Base-by-base conservation (phyloP, 495 filamentous ascomycete genomes). In the Penicillium paradoxum region DNA sequence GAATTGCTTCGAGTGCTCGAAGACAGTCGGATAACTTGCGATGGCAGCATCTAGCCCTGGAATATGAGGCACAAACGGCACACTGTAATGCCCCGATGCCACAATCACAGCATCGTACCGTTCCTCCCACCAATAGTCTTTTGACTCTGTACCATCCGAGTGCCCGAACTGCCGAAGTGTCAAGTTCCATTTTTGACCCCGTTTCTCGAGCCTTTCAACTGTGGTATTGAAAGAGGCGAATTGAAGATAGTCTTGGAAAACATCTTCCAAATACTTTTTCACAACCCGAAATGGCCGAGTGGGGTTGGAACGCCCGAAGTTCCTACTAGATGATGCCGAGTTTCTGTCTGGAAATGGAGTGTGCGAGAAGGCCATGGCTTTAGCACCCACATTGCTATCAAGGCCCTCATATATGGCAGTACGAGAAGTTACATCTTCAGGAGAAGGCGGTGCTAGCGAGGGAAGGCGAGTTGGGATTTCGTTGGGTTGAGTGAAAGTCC, bases 61-160 rank as follows among this genome's bases (percentile, higher is more conserved):
- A 7, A 86, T 76, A 3, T 73, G 59, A 0, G 89, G 89, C 10
- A 91, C 74, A 50, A 76, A 80, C 0, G 83, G 83, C 3, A 84
- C 79, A 15, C 78, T 76, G 62, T 89, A 91, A 63, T 95, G 89
- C 0, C 89, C 89, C 21, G 76, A 85, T 2, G 87, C 88, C 15
- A 91, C 80, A 3, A 90, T 75, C 0, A 92, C 81, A 7, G 87
- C 89, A 67, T 92, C 89, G 58, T 65, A 67, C 2, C 59, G 49
- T 49, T 70, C 67, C 19, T 62, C 39, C 64, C 67, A 70, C 67
- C 64, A 67, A 54, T 67, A 62, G 27, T 70, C 65, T 4, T 39
- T 49, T 4, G 45, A 33, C 2, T 51, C 33, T 3, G 38, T 40
- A 3, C 49, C 42, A 13, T 53, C 45, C 2, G 54, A 32, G 17